Evolutionary conservation across 495 filamentous ascomycete genomes (phyloP).

Genomic region (Penicillium pulvis): DNA sequence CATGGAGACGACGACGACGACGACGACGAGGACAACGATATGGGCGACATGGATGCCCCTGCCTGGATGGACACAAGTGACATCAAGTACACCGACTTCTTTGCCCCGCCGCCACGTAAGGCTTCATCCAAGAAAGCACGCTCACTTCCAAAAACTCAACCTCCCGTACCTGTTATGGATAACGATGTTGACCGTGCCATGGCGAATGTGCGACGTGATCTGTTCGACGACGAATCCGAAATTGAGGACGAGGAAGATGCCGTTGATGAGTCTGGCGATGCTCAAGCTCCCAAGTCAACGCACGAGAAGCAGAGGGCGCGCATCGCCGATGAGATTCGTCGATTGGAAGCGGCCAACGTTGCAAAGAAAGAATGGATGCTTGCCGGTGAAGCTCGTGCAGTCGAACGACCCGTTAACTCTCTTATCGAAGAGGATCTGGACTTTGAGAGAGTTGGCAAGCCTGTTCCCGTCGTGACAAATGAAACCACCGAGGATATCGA

Average conservation of each 20-base stretch:
- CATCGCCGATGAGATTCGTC: constrained; percentile 84
- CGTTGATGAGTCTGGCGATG: constrained; percentile 39
- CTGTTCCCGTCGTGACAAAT: constrained; percentile 90
- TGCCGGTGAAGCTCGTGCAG: constrained; percentile 82
- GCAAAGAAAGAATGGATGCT: constrained; percentile 92
- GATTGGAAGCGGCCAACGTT: constrained; percentile 84
- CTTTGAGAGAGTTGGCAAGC: constrained; percentile 94
- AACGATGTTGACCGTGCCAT: constrained; percentile 83
- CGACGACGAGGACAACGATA: constrained; percentile 53
- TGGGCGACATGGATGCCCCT: constrained; percentile 43
- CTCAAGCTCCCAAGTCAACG: constrained; percentile 65
- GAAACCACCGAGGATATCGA: constrained; percentile 92
- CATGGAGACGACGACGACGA: constrained; percentile 61
- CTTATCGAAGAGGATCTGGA: constrained; percentile 94
- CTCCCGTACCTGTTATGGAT: constrained; percentile 44
- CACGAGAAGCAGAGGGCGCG: constrained; percentile 87
- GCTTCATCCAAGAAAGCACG: constrained; percentile 51
- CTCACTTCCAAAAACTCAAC: constrained; percentile 54
- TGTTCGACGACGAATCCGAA: constrained; percentile 79
- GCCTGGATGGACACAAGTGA: constrained; percentile 75
- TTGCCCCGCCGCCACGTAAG: constrained; percentile 78
- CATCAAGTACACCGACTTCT: constrained; percentile 87
- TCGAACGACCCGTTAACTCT: constrained; percentile 83
- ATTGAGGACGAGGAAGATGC: constrained; percentile 51
- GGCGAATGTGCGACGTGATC: constrained; percentile 82